Base-by-base conservation (phyloP, 2,329 filamentous ascomycete genomes). In the Metarhizium anisopliae region DNA sequence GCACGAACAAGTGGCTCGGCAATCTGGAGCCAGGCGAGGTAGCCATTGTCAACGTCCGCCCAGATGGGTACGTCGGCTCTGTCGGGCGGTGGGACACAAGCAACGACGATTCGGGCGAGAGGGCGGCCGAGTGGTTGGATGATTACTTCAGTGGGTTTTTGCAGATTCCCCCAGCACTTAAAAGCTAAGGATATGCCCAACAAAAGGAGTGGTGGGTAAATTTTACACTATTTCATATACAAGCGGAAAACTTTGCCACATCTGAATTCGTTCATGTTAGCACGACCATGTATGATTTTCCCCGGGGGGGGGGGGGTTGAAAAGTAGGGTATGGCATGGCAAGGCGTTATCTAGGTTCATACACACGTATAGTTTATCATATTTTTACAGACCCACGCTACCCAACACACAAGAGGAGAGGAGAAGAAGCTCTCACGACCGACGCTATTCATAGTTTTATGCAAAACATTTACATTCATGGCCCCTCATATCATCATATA, bases 11-110 rank as follows among this genome's bases (percentile, higher is more conserved):
- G 67, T 90, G 86, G 86, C 73, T 88, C 6, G 84, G 83, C 45
- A 77, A 74, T 50, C 70, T 89, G 3, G 72, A 71, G 0, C 72
- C 75, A 1, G 73, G 77, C 10, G 79, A 86, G 60, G 78, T 86
- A 6, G 83, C 80, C 4, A 78, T 90, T 45, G 74, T 86, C 45
- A 85, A 86, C 62, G 83, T 90, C 2, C 77, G 87, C 5, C 87
- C 87, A 0, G 87, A 90, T 68, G 86, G 87, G 11, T 90, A 90
- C 66, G 81, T 90, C 4, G 87, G 86, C 1, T 82, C 78, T n/a
- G 69, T 88, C 29, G 73, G 77, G 49, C 70, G 77, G 45, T 80
- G 77, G 77, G 77, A 80, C 64, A 74, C 76, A 38, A 74, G 72
- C 60, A 64, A 77, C 32, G 77, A 79, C 55, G 76, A 77, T 47